Evolutionary conservation across 73 alveolate species (phyloP).

Genomic region (Urostyla sp.): DNA sequence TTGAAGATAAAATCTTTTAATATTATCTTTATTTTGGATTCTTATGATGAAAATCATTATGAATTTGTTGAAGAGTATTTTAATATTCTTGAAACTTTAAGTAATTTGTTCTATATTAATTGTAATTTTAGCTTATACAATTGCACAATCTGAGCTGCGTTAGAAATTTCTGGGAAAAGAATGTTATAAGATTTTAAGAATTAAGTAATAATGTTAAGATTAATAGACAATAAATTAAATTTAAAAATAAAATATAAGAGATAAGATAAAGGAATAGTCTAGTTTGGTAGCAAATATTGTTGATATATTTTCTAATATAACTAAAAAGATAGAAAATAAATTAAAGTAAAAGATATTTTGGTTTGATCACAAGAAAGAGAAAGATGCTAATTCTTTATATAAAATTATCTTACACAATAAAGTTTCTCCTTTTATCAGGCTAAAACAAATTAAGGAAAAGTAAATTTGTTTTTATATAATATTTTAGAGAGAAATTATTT

Average conservation of each 20-base stretch:
- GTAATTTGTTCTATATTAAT: background rate
- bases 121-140: background rate
- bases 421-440: too few relatives aligned
- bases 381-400: too few relatives aligned
- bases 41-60: background rate
- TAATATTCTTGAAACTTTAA: constrained; percentile 5
- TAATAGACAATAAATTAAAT: background rate
- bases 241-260: background rate
- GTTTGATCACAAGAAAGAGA: too few relatives aligned
- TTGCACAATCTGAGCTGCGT: constrained; percentile 21
- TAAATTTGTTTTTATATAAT: too few relatives aligned
- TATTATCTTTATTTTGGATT: constrained; percentile 33
- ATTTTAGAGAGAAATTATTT: too few relatives aligned
- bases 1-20: constrained; percentile 34
- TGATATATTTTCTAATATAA: too few relatives aligned
- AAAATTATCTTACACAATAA: too few relatives aligned
- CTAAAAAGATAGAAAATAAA: too few relatives aligned
- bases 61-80: background rate
- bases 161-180: constrained; percentile 22
- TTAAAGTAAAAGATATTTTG: too few relatives aligned
- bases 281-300: too few relatives aligned
- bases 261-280: background rate
- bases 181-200: constrained; percentile 37
- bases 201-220: constrained; percentile 3
- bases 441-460: too few relatives aligned